Evolutionary conservation across 768 basidiomycete species (phyloP).

Genomic region (Agrocybe praecox): DNA sequence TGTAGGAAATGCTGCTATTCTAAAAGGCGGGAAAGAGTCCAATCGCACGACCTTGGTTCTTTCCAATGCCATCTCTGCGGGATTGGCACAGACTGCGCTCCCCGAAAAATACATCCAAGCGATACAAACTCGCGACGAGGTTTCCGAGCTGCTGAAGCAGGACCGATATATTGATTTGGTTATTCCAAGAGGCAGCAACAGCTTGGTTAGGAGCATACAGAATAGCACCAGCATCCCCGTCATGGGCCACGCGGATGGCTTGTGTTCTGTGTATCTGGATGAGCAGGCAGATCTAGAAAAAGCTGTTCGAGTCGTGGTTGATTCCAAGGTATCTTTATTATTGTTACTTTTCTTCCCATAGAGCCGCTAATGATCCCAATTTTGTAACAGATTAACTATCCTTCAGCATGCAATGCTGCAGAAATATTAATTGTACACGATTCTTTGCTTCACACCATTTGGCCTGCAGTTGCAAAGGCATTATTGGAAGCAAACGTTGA

Average conservation of each 20-base stretch:
- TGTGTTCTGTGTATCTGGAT: constrained; percentile 91
- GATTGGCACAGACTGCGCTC: constrained; percentile 71
- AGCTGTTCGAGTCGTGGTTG: constrained; percentile 79
- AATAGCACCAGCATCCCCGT: constrained; percentile 91
- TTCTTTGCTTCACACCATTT: constrained; percentile 68
- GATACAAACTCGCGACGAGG: constrained; percentile 89
- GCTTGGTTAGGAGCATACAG: constrained; percentile 87
- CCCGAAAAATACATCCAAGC: constrained; percentile 87
- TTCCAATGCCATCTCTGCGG: constrained; percentile 76
- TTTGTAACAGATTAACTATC: constrained; percentile 76
- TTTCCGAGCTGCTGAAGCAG: constrained; percentile 81
- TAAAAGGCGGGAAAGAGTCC: constrained; percentile 98
- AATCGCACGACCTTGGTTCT: constrained; percentile 76
- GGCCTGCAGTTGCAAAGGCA: constrained; percentile 78
- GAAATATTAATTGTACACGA: constrained; percentile 91
- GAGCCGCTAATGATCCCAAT: not conserved
- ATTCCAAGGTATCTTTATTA: constrained; percentile 76
- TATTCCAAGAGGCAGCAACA: constrained; percentile 94
- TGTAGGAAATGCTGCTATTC: constrained; percentile 91
- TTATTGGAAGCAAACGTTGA: constrained; percentile 71
- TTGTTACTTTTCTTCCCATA: not conserved
- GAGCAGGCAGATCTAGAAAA: constrained; percentile 78
- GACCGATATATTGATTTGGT: constrained; percentile 96
- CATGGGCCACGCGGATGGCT: constrained; percentile 98
- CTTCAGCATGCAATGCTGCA: constrained; percentile 92